These are phyloP conservation scores for Usnea hakonensis DNA, from an alignment of 495 filamentous ascomycete genomes.

Conservation along the genomic window DNA sequence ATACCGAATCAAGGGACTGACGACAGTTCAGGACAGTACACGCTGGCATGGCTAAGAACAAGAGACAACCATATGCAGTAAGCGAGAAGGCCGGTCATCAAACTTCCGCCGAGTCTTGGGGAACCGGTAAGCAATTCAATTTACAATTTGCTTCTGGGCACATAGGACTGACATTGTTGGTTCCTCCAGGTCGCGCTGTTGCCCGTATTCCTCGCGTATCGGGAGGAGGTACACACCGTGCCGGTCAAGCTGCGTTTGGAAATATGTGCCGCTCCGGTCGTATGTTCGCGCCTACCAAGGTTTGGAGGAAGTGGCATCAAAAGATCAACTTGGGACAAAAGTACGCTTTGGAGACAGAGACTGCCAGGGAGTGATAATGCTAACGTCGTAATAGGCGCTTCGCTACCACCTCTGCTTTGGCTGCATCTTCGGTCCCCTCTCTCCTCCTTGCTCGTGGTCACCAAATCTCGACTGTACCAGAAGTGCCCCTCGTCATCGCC, in stretches of 20 bases:
- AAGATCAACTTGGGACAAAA: conserved; percentile 98
- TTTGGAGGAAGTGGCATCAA: conserved; percentile 99
- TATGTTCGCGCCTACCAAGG: conserved; percentile 99
- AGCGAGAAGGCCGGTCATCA: conserved; percentile 99
- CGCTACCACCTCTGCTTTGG: conserved; percentile 92
- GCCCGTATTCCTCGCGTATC: conserved; percentile 99
- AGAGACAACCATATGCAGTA: conserved; percentile 98
- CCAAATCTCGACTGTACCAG: conserved; percentile 82
- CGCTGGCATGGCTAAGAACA: conserved; percentile 99
- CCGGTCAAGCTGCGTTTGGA: conserved; percentile 99
- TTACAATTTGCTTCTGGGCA: background rate
- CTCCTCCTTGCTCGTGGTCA: conserved; percentile 95
- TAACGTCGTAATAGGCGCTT: conserved; percentile 59
- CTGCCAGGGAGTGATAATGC: background rate
- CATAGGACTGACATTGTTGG: conserved; percentile 24
- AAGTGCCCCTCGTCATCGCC: conserved; percentile 94
- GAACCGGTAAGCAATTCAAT: conserved; percentile 72
- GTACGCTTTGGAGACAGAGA: conserved; percentile 39
- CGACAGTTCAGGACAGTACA: conserved; percentile 61
- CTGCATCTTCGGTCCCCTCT: conserved; percentile 87
- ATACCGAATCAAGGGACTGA: conserved; percentile 28
- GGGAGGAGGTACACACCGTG: conserved; percentile 99
- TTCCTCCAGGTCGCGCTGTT: conserved; percentile 81
- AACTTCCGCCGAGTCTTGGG: conserved; percentile 99
- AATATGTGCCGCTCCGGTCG: conserved; percentile 99